Evolutionary conservation across 768 basidiomycete species (phyloP).

Genomic region (Hericium rajendrae): DNA sequence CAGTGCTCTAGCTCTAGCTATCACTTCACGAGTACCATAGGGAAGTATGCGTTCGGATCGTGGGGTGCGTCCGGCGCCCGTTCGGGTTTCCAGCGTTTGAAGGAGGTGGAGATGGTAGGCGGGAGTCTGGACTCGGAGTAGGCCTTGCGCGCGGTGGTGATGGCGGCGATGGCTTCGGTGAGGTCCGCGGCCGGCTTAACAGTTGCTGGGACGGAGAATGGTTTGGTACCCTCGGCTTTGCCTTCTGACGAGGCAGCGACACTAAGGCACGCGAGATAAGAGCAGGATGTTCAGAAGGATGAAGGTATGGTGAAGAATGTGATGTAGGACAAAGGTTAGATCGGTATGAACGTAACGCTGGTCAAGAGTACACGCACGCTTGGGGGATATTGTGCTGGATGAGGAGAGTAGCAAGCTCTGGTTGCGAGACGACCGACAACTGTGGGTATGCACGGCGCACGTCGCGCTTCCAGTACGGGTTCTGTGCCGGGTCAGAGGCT

Average conservation of each 20-base stretch:
- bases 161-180: conserved; percentile 60
- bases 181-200: conserved; percentile 43
- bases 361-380: conserved; percentile 41
- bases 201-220: conserved; percentile 34
- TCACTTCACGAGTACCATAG: conserved; percentile 50
- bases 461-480: conserved; percentile 95
- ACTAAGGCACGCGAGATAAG: conserved; percentile 23
- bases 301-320: neutral
- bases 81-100: conserved; percentile 68
- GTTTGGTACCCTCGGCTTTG: conserved; percentile 21
- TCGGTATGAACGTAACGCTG: neutral
- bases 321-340: neutral
- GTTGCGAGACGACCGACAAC: conserved; percentile 80
- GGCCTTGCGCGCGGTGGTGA: conserved; percentile 45
- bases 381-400: conserved; percentile 64
- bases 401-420: conserved; percentile 69
- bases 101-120: conserved; percentile 58
- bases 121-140: conserved; percentile 62
- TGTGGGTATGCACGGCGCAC: conserved; percentile 89
- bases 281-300: conserved; percentile 1
- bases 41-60: conserved; percentile 73
- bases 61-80: conserved; percentile 74
- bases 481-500: conserved; percentile 83
- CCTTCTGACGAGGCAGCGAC: conserved; percentile 35
- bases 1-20: neutral